Conservation (phyloP, 371 early-diverging fungal genomes). For the Mucor racemosus region DNA sequence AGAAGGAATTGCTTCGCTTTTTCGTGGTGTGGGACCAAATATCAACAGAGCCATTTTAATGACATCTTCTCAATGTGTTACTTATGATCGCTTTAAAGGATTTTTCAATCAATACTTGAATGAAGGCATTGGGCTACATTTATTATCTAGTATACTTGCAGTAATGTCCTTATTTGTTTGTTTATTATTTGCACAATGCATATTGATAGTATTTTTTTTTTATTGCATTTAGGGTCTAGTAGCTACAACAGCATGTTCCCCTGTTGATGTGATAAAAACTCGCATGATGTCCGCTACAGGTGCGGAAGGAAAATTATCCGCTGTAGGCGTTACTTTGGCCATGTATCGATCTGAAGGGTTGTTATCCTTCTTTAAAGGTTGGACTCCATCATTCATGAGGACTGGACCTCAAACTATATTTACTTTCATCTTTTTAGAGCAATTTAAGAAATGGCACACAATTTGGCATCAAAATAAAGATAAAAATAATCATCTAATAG, state of each 20-base stretch:
- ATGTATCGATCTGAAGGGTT: conserved; percentile 67
- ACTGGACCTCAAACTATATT: conserved; percentile 74
- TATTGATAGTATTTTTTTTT: background rate
- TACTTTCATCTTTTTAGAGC: conserved; percentile 71
- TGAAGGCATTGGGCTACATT: conserved; percentile 65
- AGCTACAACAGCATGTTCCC: conserved; percentile 73
- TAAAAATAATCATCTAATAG: background rate
- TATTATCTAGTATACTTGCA: conserved; percentile 65
- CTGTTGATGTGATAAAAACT: conserved; percentile 79
- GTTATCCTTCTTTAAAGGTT: conserved; percentile 73
- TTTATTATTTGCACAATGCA: background rate
- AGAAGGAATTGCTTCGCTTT: conserved; percentile 59
- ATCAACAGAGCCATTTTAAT: conserved; percentile 67
- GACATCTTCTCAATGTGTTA: conserved; percentile 67
- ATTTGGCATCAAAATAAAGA: conserved; percentile 17
- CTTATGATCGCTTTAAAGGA: conserved; percentile 65
- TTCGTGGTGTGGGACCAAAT: conserved; percentile 68
- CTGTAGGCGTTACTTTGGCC: conserved; percentile 36
- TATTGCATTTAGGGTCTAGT: conserved; percentile 56
- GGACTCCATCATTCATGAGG: conserved; percentile 68
- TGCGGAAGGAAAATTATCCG: conserved; percentile 41
- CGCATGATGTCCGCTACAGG: conserved; percentile 68
- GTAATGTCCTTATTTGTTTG: conserved; percentile 24
- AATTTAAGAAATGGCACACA: conserved; percentile 54
- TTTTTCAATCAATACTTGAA: conserved; percentile 47